These are phyloP conservation scores for Basidiobolus heterosporus DNA, from an alignment of 371 early-diverging fungal species.

Conservation along the genomic window DNA sequence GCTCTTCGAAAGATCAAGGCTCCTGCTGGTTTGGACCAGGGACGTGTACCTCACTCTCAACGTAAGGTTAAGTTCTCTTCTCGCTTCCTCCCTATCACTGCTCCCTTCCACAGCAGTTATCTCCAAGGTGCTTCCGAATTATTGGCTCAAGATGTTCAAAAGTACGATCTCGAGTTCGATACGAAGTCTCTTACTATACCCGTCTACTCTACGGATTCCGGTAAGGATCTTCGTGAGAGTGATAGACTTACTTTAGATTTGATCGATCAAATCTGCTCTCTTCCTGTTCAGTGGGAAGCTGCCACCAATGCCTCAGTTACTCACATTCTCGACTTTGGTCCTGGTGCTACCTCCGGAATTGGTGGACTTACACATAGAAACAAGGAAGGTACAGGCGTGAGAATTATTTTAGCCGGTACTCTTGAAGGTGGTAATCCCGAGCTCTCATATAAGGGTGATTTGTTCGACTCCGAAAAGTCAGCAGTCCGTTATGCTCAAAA, in stretches of 20 bases:
- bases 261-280: conserved; percentile 61
- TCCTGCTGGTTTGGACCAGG: conserved; percentile 63
- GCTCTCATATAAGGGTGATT: conserved; percentile 62
- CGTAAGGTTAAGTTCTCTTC: conserved; percentile 73
- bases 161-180: conserved; percentile 33
- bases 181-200: conserved; percentile 44
- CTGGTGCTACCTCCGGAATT: conserved; percentile 77
- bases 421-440: conserved; percentile 45
- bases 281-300: conserved; percentile 77
- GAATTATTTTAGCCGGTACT: conserved; percentile 61
- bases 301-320: conserved; percentile 61
- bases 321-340: conserved; percentile 88
- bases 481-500: conserved; percentile 73
- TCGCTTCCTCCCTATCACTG: conserved; percentile 74
- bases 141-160: conserved; percentile 43
- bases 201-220: conserved; percentile 61
- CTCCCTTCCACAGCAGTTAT: conserved; percentile 75
- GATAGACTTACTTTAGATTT: conserved; percentile 41
- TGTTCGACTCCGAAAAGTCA: conserved; percentile 62
- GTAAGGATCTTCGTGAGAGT: conserved; percentile 18
- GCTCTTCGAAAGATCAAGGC: conserved; percentile 77
- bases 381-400: conserved; percentile 90
- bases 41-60: conserved; percentile 68
- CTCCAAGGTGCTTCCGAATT: conserved; percentile 40
- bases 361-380: conserved; percentile 79